Conservation (phyloP, 768 basidiomycete genomes). For the Arthromyces matolae region DNA sequence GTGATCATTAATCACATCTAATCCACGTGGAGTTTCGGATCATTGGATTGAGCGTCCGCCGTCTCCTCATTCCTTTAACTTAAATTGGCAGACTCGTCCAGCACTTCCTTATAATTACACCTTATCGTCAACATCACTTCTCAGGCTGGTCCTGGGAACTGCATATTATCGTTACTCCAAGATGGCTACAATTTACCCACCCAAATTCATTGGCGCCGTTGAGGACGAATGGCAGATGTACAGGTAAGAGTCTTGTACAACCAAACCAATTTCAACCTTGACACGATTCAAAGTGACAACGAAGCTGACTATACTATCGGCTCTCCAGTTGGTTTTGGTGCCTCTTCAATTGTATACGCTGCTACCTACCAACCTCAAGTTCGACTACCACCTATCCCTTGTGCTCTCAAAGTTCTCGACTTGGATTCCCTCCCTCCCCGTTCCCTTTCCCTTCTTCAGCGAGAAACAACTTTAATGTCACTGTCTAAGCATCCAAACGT, state of each 20-base stretch:
- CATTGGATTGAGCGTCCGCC: too few species aligned
- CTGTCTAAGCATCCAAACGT: conserved; percentile 93
- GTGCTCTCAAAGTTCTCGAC: conserved; percentile 88
- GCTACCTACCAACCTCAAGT: conserved; percentile 55
- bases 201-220: conserved; percentile 72
- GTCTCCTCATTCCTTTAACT: too few species aligned
- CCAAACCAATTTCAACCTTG: conserved; percentile 12
- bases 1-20: background rate
- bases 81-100: too few species aligned
- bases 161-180: background rate
- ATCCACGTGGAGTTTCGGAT: too few species aligned
- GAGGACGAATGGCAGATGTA: conserved; percentile 81
- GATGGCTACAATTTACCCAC: conserved; percentile 4
- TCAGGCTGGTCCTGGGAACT: conserved; percentile 8
- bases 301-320: conserved; percentile 73
- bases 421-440: conserved; percentile 73
- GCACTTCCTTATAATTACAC: too few species aligned
- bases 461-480: conserved; percentile 91
- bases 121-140: background rate
- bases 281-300: conserved; percentile 47
- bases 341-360: conserved; percentile 86
- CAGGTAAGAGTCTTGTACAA: conserved; percentile 43
- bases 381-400: conserved; percentile 42
- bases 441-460: conserved; percentile 68
- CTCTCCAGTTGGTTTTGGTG: conserved; percentile 82